Evolutionary conservation across 208 protist species (phyloP), one percentile per base, ranked within the genome.

Genomic region (Trypanosoma platydactyli): DNA sequence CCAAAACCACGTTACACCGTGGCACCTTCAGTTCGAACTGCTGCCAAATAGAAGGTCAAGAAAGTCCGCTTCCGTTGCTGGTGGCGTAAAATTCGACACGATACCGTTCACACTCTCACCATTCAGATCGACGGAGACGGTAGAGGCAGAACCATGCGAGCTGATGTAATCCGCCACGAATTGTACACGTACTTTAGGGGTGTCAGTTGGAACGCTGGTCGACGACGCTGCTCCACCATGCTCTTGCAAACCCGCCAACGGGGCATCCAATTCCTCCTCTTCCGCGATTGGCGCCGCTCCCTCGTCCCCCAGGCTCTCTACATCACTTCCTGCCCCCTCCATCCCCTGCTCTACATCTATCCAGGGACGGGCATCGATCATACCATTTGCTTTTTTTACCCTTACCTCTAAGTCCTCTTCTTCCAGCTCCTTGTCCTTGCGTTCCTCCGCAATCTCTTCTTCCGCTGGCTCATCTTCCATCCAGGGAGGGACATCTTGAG

Each of bases 341-440:
- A n/a, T n/a, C n/a, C n/a, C n/a, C n/a, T n/a, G n/a, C n/a, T n/a
- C n/a, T n/a, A n/a, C n/a, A n/a, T n/a, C n/a, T n/a, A n/a, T n/a
- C n/a, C n/a, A n/a, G n/a, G n/a, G n/a, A n/a, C n/a, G n/a, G n/a
- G n/a, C n/a, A n/a, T n/a, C n/a, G n/a, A n/a, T n/a, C n/a, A n/a
- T n/a, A n/a, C n/a, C n/a, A 7, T 45, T 15, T 18, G 15, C 41
- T 18, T 15, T 45, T 45, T 45, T 45, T 15, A 7, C 15, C 15
- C 41, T 45, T 18, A 45, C 41, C 15, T 45, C 49, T 46, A 70
- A 73, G 20, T 65, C 38, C 46, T 69, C 52, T 52, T 79, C 72
- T 45, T 83, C 76, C n/a, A 51, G 29, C 41, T 45, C 48, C 29
- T 65, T 40, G 20, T 76, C 46, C 25, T 62, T 55, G 9, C 58